These are phyloP conservation scores for Miscanthus lutarioriparius DNA, from an alignment of 176 grass and related monocot genomes.

Conservation along the genomic window DNA sequence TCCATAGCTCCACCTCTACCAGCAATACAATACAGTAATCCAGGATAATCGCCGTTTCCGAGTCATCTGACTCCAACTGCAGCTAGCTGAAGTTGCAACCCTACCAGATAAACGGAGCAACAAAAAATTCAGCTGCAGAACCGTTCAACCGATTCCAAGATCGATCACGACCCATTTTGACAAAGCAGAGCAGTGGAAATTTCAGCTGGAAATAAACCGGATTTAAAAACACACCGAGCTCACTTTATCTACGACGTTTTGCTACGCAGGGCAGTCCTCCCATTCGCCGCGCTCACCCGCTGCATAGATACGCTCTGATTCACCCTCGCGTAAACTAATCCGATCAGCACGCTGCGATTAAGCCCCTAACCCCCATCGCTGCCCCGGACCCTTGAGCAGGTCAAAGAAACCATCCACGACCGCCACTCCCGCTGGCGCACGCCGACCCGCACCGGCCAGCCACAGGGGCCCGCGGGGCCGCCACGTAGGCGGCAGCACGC, in stretches of 20 bases:
- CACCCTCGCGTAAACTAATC: neutral
- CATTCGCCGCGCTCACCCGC: neutral
- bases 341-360: too few relatives aligned
- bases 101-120: neutral
- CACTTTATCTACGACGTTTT: neutral
- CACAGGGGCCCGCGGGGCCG: neutral
- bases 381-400: conserved; percentile 28
- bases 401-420: conserved; percentile 50
- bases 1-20: neutral
- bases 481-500: neutral
- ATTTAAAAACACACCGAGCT: neutral
- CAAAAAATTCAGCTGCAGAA: conserved; percentile 23
- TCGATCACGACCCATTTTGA: neutral
- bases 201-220: neutral
- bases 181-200: neutral
- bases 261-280: neutral
- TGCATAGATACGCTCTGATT: neutral
- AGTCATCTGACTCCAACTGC: neutral
- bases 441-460: neutral
- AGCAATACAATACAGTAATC: neutral
- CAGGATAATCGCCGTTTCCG: neutral
- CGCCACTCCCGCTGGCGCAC: neutral
- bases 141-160: neutral
- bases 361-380: too few relatives aligned
- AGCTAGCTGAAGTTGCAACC: neutral